Evolutionary conservation across 495 filamentous ascomycete genomes (phyloP), one percentile per base, ranked within the genome.

Genomic region (Penicillium robsamsonii): DNA sequence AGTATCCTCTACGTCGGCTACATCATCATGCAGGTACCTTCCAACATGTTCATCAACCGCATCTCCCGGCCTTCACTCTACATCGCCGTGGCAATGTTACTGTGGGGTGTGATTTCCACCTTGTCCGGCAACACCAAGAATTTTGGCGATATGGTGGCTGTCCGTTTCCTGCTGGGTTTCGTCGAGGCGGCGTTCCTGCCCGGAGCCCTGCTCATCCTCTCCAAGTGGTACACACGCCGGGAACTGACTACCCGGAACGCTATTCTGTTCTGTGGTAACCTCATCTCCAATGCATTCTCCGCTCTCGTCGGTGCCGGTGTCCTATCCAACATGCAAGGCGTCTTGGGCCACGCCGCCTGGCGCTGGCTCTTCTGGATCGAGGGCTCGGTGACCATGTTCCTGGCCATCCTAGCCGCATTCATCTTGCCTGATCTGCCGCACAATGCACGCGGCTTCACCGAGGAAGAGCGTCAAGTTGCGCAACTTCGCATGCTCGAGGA

Each of bases 401-500:
- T 74, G 12, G 71, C 69, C 24, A 31, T 72, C 18, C 42, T 63
- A 17, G 75, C 81, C 17, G 82, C 71, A 44, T 84, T 87, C 54
- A 73, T 89, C 29, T 69, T 93, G 18, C 89, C 89, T 2, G 86
- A 93, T 68, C 86, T 90, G 55, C 89, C 89, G 24, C 75, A 82
- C 37, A 91, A 88, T 47, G 88, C 87, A 0, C 70, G 69, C 5
- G 89, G 88, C 76, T 74, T 92, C 41, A 87, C 79, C 9, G 79
- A 87, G 52, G 80, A 87, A 60, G 87, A 92, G 67, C 78, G 77
- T 15, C 75, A 81, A 1, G 73, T 92, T 9, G 88, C 87, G 13
- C 71, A 83, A 49, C 88, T 85, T 73, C 75, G 89, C 8, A 71
- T 92, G n/a, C 73, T 86, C 47, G 86, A 89, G 63, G 90, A 95